These are phyloP conservation scores for Colletotrichum destructivum DNA, from an alignment of 2,329 filamentous ascomycete genomes.

Conservation along the genomic window DNA sequence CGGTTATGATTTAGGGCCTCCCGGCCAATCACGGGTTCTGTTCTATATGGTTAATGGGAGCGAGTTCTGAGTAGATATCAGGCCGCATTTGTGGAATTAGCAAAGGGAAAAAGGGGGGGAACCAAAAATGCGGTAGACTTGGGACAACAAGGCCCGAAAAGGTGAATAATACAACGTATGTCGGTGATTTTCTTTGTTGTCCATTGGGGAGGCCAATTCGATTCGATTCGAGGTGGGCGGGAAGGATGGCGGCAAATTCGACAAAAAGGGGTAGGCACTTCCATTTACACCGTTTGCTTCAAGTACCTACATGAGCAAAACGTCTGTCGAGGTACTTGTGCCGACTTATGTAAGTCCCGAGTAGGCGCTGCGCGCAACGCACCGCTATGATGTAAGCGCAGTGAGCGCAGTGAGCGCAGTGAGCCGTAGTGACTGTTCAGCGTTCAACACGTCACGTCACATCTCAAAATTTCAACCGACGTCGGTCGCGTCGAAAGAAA, in stretches of 20 bases:
- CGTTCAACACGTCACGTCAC: conserved; percentile 39
- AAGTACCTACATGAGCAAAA: too few species aligned
- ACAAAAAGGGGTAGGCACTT: not conserved
- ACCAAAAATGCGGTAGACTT: not conserved
- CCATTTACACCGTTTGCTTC: too few species aligned
- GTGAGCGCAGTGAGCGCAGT: not conserved
- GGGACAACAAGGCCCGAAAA: not conserved
- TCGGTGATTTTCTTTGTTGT: too few species aligned
- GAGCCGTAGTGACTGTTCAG: not conserved
- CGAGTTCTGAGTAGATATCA: not conserved
- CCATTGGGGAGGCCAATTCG: too few species aligned
- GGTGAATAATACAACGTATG: not conserved
- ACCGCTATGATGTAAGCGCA: too few species aligned
- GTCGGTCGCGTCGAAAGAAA: conserved; percentile 39
- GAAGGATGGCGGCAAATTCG: conserved; percentile 4
- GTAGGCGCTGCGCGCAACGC: not conserved
- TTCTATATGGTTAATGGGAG: not conserved
- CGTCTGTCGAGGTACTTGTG: not conserved
- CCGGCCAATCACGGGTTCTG: not conserved
- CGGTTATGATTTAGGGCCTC: conserved; percentile 5
- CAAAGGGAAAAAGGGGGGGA: not conserved
- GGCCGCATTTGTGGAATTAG: not conserved
- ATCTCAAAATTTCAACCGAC: conserved; percentile 30
- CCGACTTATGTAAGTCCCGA: conserved; percentile 34
- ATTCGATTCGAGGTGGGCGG: too few species aligned